Base-by-base conservation (phyloP, 495 filamentous ascomycete genomes). In the Cladorrhinum samala region DNA sequence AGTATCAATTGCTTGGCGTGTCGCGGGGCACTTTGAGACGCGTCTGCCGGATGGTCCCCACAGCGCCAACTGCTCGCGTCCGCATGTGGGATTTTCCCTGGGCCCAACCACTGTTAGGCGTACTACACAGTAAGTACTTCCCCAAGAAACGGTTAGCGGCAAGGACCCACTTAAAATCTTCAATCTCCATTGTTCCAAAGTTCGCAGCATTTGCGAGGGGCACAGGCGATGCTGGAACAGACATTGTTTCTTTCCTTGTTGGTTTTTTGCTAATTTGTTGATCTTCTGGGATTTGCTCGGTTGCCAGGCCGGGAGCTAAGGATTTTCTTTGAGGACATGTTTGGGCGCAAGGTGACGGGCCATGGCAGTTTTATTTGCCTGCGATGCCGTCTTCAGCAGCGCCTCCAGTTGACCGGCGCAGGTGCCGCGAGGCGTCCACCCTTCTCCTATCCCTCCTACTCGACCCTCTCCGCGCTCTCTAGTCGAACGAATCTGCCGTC, bases 281-380 rank as follows among this genome's bases (percentile, higher is more conserved):
- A 44, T 24, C 9, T 41, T 54, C 37, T 18, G 39, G 7, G 30
- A 41, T 5, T 41, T 41, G n/a, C 39, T 41, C n/a, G 0, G 14
- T 37, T 33, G 21, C 11, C 1, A 24, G 23, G 18, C 18, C 0
- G 23, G n/a, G 23, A 43, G 41, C 3, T 18, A 21, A 25, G 33
- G 4, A 50, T 19, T 38, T 13, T 20, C 11, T 9, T 18, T 21
- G 14, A 11, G 65, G 64, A 6, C 45, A 79, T 80, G 77, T 69
- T 79, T 59, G 46, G 67, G 46, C 62, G 67, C 50, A 63, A 61
- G 46, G 54, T 64, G 14, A 47, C 63, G 13, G 50, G 67, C 50
- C 53, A 67, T 58, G 49, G 65, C 50, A 54, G 69, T 61, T 70
- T 72, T 52, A 67, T 79, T 63, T 80, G 77, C 68, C 59, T 77